Percentiles rank a stretch among this genome's conserved stretches.
phyloP scores from a whole-genome alignment of 2,329 filamentous ascomycete genomes.

The Rugonectria rugulosa region DNA sequence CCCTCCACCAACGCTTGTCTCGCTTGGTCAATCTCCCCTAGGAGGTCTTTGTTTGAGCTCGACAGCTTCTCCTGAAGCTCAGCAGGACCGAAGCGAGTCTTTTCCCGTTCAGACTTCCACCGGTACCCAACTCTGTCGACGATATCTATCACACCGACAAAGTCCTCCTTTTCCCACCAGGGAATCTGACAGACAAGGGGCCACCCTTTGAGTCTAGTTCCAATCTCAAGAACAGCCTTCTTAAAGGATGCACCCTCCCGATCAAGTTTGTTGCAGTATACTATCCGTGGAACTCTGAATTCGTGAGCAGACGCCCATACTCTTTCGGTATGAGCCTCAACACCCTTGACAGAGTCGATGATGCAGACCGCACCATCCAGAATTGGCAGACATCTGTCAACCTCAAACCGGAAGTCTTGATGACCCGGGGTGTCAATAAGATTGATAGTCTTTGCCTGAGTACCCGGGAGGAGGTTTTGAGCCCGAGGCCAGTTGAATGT shows the following conservation, averaged over 20 bases:
- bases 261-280: slow-evolving; percentile 82
- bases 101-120: slow-evolving; percentile 63
- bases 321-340: slow-evolving; percentile 96
- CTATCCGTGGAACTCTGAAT: slow-evolving; percentile 82
- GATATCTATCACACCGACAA: slow-evolving; percentile 86
- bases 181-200: slow-evolving; percentile 94
- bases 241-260: slow-evolving; percentile 82
- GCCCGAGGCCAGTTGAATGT: slow-evolving; percentile 89
- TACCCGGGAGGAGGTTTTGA: slow-evolving; percentile 49
- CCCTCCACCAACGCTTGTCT: slow-evolving; percentile 81
- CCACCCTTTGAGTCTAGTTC: slow-evolving; percentile 79
- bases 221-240: slow-evolving; percentile 85
- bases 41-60: slow-evolving; percentile 59
- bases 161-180: slow-evolving; percentile 85
- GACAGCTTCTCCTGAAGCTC: slow-evolving; percentile 51
- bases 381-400: slow-evolving; percentile 86
- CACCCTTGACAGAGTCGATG: slow-evolving; percentile 89
- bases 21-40: slow-evolving; percentile 75
- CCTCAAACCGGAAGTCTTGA: slow-evolving; percentile 97
- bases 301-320: slow-evolving; percentile 92
- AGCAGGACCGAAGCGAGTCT: slow-evolving; percentile 45
- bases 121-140: slow-evolving; percentile 77
- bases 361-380: slow-evolving; percentile 93
- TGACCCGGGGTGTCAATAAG: slow-evolving; percentile 97
- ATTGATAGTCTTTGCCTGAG: slow-evolving; percentile 75